These are phyloP conservation scores for Melaleuca alternifolia DNA, from an alignment of 345 rosid genomes.

Conservation along the genomic window DNA sequence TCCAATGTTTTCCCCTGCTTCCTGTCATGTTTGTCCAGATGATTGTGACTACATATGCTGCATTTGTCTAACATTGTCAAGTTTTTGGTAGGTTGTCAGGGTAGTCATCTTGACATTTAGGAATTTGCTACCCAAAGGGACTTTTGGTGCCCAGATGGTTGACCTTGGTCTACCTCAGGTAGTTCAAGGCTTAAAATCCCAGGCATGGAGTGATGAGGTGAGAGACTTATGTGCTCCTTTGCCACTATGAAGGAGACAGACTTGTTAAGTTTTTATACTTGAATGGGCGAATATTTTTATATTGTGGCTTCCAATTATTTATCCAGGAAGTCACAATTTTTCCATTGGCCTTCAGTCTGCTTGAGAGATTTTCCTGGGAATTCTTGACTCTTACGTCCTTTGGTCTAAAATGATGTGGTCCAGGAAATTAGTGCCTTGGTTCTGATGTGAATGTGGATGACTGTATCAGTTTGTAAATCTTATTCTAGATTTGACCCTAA, in stretches of 20 bases:
- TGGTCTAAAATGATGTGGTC: not conserved
- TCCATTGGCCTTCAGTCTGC: not conserved
- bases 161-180: slow-evolving; percentile 89
- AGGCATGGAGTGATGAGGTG: slow-evolving; percentile 99
- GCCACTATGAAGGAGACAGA: not conserved
- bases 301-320: not conserved
- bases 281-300: not conserved
- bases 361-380: not conserved
- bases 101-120: slow-evolving; percentile 68
- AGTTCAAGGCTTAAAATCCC: slow-evolving; percentile 79
- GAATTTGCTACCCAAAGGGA: slow-evolving; percentile 78
- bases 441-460: not conserved
- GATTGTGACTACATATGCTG: not conserved
- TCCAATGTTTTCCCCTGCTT: not conserved
- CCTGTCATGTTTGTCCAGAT: not conserved
- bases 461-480: not conserved
- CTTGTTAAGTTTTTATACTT: not conserved
- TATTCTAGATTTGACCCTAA: not conserved
- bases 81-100: slow-evolving; percentile 72
- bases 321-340: not conserved
- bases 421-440: not conserved
- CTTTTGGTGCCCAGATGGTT: slow-evolving; percentile 94
- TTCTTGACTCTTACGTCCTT: not conserved
- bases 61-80: not conserved
- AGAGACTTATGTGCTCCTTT: slow-evolving; percentile 3